Evolutionary conservation across 495 filamentous ascomycete genomes (phyloP).

Genomic region (Tuber brumale): DNA sequence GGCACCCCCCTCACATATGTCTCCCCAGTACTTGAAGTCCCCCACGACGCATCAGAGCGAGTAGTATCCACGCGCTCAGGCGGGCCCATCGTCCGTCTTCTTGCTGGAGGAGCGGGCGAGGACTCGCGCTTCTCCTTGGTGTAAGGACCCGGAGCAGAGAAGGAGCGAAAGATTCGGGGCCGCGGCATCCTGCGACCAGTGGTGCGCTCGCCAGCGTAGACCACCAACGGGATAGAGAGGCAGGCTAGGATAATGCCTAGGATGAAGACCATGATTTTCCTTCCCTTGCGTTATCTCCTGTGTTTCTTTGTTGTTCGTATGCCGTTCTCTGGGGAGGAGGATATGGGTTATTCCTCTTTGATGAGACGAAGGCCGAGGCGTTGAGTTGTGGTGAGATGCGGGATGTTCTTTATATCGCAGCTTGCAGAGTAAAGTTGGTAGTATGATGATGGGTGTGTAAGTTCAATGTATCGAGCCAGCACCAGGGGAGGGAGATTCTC

Average conservation of each 20-base stretch:
- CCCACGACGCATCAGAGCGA: slow-evolving; percentile 27
- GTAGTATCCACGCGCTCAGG: slow-evolving; percentile 21
- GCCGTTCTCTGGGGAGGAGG: neutral
- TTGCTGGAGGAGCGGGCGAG: slow-evolving; percentile 3
- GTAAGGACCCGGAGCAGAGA: slow-evolving; percentile 14
- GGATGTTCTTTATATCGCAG: neutral
- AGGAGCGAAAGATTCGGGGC: slow-evolving; percentile 24
- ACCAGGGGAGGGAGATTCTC: neutral
- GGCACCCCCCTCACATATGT: slow-evolving; percentile 35
- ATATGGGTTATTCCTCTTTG: neutral
- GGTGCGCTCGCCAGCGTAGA: slow-evolving; percentile 37
- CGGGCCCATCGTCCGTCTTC: slow-evolving; percentile 17
- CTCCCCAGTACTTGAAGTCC: slow-evolving; percentile 30
- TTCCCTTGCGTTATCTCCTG: neutral
- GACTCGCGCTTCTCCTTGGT: slow-evolving; percentile 5
- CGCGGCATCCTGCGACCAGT: slow-evolving; percentile 28
- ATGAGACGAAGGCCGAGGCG: neutral
- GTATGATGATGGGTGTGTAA: neutral
- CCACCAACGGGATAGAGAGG: slow-evolving; percentile 31
- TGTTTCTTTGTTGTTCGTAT: neutral
- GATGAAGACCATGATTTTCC: slow-evolving; percentile 26
- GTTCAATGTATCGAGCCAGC: neutral
- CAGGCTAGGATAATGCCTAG: slow-evolving; percentile 37
- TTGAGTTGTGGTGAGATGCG: neutral
- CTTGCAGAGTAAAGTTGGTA: neutral